Evolutionary conservation across 2,329 filamentous ascomycete species (phyloP), one percentile per base, ranked within the genome.

Genomic region (Colletotrichum sp.): DNA sequence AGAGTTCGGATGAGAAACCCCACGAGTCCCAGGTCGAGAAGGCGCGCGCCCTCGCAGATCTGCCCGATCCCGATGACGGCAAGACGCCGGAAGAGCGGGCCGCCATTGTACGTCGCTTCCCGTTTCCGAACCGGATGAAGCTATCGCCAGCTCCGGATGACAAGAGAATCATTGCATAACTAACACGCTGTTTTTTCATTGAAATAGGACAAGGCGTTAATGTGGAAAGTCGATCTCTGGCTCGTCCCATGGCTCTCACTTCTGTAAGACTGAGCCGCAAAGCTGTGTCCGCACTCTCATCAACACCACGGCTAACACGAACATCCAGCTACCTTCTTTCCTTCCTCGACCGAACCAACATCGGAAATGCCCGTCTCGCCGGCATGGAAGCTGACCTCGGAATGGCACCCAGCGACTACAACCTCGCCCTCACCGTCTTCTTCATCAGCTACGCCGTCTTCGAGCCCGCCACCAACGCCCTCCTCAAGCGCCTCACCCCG

Each of bases 361-460:
- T 81, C 1, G 80, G 80, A 4, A 82, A 81, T 43, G 80, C 80
- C 3, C 80, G 75, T 5, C 75, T 81, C 26, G 80, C 79, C 7
- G 80, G 80, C n/a, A 81, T 81, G 80, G 77, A 79, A 2, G 38
- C 67, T 0, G 76, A 78, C 30, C 80, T 81, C 2, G 32, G 65
- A 1, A 77, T 81, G 64, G 28, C 16, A 6, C 34, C 28, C 21
- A 86, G 87, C 24, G 87, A 93, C 80, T 94, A 93, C 82, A 94
- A 94, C 80, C 82, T 90, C 16, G 84, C 88, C 18, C 86, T 91
- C 9, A 84, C 82, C n/a, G 88, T 94, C 78, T 95, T 95, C 86
- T 95, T 95, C 85, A 87, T 94, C 71, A 93, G 92, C 8, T 95
- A 95, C 79, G 86, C 92, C 1, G 83, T 93, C 15, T 92, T 92